Conservation (phyloP, 306 rosid genomes). For the Prunus mume region DNA sequence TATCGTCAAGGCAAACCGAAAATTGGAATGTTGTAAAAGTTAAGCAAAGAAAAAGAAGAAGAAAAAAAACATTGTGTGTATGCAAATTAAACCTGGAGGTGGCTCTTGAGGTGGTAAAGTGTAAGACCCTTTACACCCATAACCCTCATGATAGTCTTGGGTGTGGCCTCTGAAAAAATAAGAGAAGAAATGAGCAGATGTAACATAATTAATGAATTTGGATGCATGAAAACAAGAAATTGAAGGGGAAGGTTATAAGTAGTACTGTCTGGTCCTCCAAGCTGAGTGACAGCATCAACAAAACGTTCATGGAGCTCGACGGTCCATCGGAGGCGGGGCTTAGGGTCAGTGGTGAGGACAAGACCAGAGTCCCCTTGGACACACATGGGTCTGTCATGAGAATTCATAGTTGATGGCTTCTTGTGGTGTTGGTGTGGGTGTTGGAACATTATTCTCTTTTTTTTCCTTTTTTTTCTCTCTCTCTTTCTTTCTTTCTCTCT, state of each 20-base stretch:
- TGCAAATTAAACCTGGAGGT: constrained; percentile 76
- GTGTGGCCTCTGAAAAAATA: constrained; percentile 77
- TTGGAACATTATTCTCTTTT: constrained; percentile 66
- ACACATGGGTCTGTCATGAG: constrained; percentile 95
- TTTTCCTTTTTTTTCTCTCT: constrained; percentile 25
- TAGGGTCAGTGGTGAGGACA: constrained; percentile 98
- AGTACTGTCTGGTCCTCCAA: constrained; percentile 97
- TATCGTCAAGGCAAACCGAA: constrained; percentile 10
- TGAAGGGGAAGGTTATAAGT: neutral
- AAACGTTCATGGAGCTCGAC: constrained; percentile 98
- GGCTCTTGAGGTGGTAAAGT: constrained; percentile 99
- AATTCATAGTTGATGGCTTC: constrained; percentile 97
- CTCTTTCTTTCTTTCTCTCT: constrained; percentile 42
- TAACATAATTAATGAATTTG: neutral
- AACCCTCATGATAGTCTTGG: constrained; percentile 98
- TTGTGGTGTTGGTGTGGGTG: constrained; percentile 51
- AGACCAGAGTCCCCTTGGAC: constrained; percentile 98
- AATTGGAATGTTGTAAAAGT: constrained; percentile 4
- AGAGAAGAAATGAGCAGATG: neutral
- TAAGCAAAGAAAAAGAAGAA: constrained; percentile 19
- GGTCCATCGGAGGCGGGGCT: constrained; percentile 99
- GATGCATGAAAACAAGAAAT: neutral
- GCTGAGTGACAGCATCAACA: constrained; percentile 98
- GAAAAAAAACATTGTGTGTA: constrained; percentile 18
- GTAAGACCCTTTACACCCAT: constrained; percentile 99